Evolutionary conservation across 345 rosid genomes (phyloP).

Genomic region (Populus pruinosa): DNA sequence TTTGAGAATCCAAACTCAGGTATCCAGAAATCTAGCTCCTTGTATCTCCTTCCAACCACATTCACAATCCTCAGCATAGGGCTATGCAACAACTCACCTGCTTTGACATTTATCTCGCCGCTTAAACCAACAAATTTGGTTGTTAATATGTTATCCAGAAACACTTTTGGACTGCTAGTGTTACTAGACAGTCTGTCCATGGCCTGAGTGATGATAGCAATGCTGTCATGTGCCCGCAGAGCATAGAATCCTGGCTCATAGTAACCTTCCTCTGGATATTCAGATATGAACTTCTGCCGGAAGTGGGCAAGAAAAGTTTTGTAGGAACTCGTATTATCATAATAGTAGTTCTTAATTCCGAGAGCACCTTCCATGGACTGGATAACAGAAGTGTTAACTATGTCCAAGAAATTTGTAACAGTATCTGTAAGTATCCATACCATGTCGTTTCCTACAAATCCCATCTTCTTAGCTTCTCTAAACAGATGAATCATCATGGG

Average conservation of each 20-base stretch:
- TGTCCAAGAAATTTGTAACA: conserved; percentile 31
- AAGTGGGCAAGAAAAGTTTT: conserved; percentile 24
- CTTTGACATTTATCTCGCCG: conserved; percentile 31
- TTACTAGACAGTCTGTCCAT: not conserved
- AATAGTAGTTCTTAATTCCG: conserved; percentile 35
- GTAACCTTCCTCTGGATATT: conserved; percentile 29
- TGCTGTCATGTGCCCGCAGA: conserved; percentile 40
- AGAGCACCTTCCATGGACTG: conserved; percentile 44
- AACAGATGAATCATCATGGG: conserved; percentile 35
- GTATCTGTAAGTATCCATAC: conserved; percentile 43
- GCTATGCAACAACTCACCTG: conserved; percentile 6
- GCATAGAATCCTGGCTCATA: conserved; percentile 35
- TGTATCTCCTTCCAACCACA: conserved; percentile 41
- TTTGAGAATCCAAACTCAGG: conserved; percentile 32
- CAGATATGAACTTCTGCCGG: conserved; percentile 6
- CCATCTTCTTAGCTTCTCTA: conserved; percentile 36
- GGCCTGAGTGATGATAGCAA: conserved; percentile 21
- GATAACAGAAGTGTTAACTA: conserved; percentile 34
- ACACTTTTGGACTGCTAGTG: not conserved
- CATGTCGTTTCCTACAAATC: conserved; percentile 35
- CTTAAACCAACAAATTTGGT: conserved; percentile 39
- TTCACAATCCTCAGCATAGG: conserved; percentile 29
- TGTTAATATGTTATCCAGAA: conserved; percentile 17
- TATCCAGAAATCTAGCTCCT: conserved; percentile 40
- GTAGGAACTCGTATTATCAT: conserved; percentile 9